These are phyloP conservation scores for Exsudoporus frostii DNA, from an alignment of 768 basidiomycete genomes.

Conservation along the genomic window DNA sequence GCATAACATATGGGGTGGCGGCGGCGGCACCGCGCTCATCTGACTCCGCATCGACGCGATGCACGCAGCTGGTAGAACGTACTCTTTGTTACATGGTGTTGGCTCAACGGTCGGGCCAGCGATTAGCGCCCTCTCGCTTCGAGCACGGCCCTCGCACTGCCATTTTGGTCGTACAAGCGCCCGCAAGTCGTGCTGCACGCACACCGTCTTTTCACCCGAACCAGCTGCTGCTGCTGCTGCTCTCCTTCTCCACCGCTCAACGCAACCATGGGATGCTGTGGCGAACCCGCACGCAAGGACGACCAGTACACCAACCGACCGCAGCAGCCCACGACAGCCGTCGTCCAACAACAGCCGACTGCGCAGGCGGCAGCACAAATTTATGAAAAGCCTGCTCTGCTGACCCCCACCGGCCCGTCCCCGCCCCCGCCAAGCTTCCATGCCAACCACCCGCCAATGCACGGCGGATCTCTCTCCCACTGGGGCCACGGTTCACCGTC, in stretches of 20 bases:
- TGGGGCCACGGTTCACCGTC: slow-evolving; percentile 35
- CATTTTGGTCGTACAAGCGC: slow-evolving; percentile 13
- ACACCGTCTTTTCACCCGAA: background rate
- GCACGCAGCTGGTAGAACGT: no score
- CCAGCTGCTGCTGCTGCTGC: background rate
- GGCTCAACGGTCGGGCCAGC: no score
- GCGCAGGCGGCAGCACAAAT: slow-evolving; percentile 34
- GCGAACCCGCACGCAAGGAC: slow-evolving; percentile 39
- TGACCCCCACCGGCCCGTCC: slow-evolving; percentile 41
- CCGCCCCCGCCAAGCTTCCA: slow-evolving; percentile 43
- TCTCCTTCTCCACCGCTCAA: background rate
- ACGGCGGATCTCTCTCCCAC: slow-evolving; percentile 14
- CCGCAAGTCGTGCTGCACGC: background rate
- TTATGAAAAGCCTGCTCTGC: slow-evolving; percentile 41
- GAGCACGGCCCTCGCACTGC: slow-evolving; percentile 11
- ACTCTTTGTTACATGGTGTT: no score
- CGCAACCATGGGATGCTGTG: slow-evolving; percentile 62
- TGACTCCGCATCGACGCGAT: background rate
- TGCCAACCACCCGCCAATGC: slow-evolving; percentile 19
- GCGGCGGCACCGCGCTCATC: no score
- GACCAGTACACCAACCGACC: slow-evolving; percentile 35
- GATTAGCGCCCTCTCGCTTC: slow-evolving; percentile 1
- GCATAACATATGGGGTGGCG: background rate
- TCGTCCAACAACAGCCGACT: slow-evolving; percentile 54
- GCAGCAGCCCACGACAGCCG: slow-evolving; percentile 23